Percentiles rank a stretch among this genome's conserved stretches.
These are phyloP conservation scores for Epichloe aotearoae DNA, from an alignment of 2,329 filamentous ascomycete genomes.

Conservation along the genomic window DNA sequence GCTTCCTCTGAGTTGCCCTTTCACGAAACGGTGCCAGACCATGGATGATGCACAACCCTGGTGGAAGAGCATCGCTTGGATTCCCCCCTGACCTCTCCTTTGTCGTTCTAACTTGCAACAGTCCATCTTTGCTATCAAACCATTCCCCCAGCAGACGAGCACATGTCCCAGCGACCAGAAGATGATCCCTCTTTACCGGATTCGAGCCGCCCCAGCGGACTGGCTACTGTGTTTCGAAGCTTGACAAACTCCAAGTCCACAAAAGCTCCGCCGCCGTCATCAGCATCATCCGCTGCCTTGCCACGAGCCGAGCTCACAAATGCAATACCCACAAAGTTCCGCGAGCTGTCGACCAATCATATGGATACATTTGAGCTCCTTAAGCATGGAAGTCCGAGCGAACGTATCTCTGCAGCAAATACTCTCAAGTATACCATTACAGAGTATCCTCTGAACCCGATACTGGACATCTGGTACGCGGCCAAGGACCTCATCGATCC, in stretches of 20 bases:
- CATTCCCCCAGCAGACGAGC: slow-evolving; percentile 21
- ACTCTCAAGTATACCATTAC: slow-evolving; percentile 42
- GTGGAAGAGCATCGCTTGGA: background rate
- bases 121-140: slow-evolving; percentile 4
- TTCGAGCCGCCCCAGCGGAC: slow-evolving; percentile 39
- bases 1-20: background rate
- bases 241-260: slow-evolving; percentile 42
- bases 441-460: slow-evolving; percentile 45
- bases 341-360: slow-evolving; percentile 37
- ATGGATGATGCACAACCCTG: background rate
- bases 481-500: slow-evolving; percentile 51
- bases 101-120: slow-evolving; percentile 1
- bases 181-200: slow-evolving; percentile 44
- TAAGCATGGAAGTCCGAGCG: slow-evolving; percentile 35
- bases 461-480: slow-evolving; percentile 52
- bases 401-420: slow-evolving; percentile 44
- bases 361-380: slow-evolving; percentile 41
- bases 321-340: slow-evolving; percentile 24
- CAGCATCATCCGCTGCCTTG: slow-evolving; percentile 23
- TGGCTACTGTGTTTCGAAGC: slow-evolving; percentile 52
- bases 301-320: slow-evolving; percentile 33
- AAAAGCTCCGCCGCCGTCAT: slow-evolving; percentile 34
- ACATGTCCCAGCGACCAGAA: slow-evolving; percentile 48
- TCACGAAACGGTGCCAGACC: background rate
- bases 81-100: background rate